Conservation (phyloP, 768 basidiomycete species). For the Gloeostereum incarnatum region DNA sequence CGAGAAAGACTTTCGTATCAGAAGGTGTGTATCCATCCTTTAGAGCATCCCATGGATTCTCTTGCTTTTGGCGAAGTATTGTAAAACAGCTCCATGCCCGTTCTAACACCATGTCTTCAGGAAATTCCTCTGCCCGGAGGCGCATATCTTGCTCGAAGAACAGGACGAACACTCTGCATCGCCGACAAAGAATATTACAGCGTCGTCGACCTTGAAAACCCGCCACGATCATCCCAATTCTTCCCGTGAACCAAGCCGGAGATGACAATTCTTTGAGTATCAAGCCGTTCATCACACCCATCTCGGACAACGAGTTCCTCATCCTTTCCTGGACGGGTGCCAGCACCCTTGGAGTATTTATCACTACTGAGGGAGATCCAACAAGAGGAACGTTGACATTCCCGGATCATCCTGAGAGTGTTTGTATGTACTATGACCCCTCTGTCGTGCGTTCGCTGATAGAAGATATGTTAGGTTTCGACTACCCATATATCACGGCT, state of each 20-base stretch:
- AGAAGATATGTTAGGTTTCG: conserved; percentile 42
- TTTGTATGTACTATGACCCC: conserved; percentile 38
- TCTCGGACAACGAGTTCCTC: conserved; percentile 75
- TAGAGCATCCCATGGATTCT: not conserved
- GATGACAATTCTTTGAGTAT: conserved; percentile 28
- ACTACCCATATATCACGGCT: conserved; percentile 74
- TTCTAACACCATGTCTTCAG: conserved; percentile 28
- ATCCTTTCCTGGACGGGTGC: conserved; percentile 79
- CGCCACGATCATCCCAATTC: conserved; percentile 57
- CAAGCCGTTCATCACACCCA: conserved; percentile 67
- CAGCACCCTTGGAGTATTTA: conserved; percentile 78
- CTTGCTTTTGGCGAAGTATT: no score
- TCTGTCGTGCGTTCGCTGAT: not conserved
- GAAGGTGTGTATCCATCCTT: conserved; percentile 35
- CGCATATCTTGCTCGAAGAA: conserved; percentile 49
- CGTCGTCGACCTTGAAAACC: conserved; percentile 70
- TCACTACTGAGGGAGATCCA: conserved; percentile 79
- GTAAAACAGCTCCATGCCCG: not conserved
- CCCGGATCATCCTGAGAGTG: conserved; percentile 65
- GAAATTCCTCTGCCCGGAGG: conserved; percentile 64
- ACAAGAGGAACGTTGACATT: conserved; percentile 86
- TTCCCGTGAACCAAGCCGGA: conserved; percentile 70
- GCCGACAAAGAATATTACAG: conserved; percentile 70
- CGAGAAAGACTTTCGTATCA: conserved; percentile 54
- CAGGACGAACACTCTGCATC: conserved; percentile 57